Evolutionary conservation across 305 asterid genomes (phyloP).

Genomic region (Fraxinus sp.): DNA sequence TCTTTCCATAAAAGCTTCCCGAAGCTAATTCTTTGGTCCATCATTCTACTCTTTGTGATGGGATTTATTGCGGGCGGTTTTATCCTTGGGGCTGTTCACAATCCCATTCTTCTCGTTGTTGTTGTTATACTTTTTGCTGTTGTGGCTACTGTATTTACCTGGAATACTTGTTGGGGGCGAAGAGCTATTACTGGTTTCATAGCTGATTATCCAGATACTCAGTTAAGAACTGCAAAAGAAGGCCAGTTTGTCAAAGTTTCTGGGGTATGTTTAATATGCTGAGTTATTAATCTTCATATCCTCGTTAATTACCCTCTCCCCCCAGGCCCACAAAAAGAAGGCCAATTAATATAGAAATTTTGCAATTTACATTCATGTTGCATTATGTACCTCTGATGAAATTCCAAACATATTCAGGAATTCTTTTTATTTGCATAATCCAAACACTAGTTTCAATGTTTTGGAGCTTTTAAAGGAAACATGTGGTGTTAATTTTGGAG

Average conservation of each 20-base stretch:
- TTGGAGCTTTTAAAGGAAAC: background rate
- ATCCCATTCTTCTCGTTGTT: slow-evolving; percentile 69
- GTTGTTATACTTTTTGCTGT: slow-evolving; percentile 58
- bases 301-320: background rate
- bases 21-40: slow-evolving; percentile 63
- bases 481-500: background rate
- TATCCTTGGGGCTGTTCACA: slow-evolving; percentile 71
- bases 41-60: slow-evolving; percentile 71
- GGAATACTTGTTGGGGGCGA: slow-evolving; percentile 80
- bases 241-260: slow-evolving; percentile 79
- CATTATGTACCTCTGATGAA: background rate
- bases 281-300: background rate
- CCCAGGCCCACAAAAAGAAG: background rate
- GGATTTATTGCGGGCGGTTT: slow-evolving; percentile 81
- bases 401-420: background rate
- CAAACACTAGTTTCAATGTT: background rate
- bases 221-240: slow-evolving; percentile 68
- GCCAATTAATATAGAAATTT: background rate
- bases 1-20: slow-evolving; percentile 71
- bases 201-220: slow-evolving; percentile 65
- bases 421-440: background rate
- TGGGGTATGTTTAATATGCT: slow-evolving; percentile 52
- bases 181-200: slow-evolving; percentile 63
- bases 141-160: slow-evolving; percentile 56
- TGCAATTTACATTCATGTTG: background rate